Conservation (phyloP, 208 protist species). For the Crithidia expoeki region DNA sequence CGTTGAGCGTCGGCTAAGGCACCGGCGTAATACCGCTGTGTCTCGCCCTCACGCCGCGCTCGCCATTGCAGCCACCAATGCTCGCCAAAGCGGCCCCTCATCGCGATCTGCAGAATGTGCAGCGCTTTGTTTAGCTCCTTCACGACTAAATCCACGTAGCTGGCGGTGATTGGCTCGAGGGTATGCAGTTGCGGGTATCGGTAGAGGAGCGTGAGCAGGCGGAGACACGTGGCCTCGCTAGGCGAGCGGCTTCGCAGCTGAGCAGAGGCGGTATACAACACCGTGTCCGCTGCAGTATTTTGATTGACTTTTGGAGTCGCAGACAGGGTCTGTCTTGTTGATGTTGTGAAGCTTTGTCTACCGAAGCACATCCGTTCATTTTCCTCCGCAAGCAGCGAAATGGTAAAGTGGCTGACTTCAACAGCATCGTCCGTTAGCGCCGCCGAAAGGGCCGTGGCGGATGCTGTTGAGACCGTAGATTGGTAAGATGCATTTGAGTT, state of each 20-base stretch:
- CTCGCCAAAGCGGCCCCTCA: conserved; percentile 30
- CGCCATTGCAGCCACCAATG: conserved; percentile 33
- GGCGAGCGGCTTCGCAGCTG: conserved; percentile 22
- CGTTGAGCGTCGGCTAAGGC: conserved; percentile 39
- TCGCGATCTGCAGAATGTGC: conserved; percentile 39
- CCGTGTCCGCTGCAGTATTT: not conserved
- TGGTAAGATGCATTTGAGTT: too few species aligned
- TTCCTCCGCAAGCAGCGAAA: conserved; percentile 8
- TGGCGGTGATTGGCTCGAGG: conserved; percentile 36
- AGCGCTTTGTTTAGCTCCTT: conserved; percentile 59
- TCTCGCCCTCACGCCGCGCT: conserved; percentile 28
- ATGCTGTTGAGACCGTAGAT: not conserved
- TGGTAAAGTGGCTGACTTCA: not conserved
- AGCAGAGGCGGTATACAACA: conserved; percentile 19
- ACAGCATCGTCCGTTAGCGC: not conserved
- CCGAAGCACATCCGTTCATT: conserved; percentile 1
- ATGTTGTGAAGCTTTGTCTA: not conserved
- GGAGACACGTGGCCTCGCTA: conserved; percentile 32
- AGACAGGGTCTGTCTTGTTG: not conserved
- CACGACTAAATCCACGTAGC: conserved; percentile 36
- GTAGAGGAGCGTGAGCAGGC: conserved; percentile 37
- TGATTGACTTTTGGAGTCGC: too few species aligned
- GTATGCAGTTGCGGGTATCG: conserved; percentile 36
- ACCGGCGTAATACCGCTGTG: conserved; percentile 39
- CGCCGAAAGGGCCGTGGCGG: not conserved